Conservation (phyloP, 441 rosid genomes). For the Theobroma grandiflorum region DNA sequence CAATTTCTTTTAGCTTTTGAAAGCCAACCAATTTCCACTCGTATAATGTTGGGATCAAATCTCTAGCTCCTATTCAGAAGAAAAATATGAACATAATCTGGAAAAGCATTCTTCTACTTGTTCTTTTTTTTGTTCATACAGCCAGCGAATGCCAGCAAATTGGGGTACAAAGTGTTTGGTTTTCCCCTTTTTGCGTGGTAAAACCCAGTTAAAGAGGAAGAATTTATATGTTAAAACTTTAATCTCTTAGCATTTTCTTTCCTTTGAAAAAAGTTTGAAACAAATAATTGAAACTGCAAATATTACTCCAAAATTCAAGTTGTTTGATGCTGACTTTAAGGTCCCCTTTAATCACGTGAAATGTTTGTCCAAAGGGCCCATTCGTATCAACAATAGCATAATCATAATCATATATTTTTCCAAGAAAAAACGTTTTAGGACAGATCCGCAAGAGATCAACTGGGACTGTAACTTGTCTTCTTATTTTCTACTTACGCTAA, state of each 20-base stretch:
- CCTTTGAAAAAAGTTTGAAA: background rate
- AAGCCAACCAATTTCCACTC: background rate
- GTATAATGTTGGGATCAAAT: background rate
- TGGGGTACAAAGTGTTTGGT: background rate
- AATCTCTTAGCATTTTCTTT: too few species aligned
- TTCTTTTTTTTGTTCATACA: background rate
- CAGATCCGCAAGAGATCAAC: background rate
- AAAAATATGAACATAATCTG: background rate
- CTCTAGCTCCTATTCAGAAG: background rate
- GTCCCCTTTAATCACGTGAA: conserved; percentile 8
- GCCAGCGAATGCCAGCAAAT: background rate
- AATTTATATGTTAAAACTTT: too few species aligned
- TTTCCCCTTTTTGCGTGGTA: background rate
- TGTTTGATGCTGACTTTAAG: conserved; percentile 15
- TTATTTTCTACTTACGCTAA: background rate
- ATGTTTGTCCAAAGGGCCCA: background rate
- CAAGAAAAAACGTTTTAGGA: background rate
- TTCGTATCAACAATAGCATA: background rate
- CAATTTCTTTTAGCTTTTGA: background rate
- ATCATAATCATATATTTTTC: background rate
- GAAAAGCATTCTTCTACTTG: background rate
- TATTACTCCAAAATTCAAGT: background rate
- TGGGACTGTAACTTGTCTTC: background rate
- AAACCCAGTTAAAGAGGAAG: background rate
- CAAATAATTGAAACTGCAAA: conserved; percentile 5